Evolutionary conservation across 2,329 filamentous ascomycete species (phyloP).

Genomic region (Ophiocordyceps sinensis): DNA sequence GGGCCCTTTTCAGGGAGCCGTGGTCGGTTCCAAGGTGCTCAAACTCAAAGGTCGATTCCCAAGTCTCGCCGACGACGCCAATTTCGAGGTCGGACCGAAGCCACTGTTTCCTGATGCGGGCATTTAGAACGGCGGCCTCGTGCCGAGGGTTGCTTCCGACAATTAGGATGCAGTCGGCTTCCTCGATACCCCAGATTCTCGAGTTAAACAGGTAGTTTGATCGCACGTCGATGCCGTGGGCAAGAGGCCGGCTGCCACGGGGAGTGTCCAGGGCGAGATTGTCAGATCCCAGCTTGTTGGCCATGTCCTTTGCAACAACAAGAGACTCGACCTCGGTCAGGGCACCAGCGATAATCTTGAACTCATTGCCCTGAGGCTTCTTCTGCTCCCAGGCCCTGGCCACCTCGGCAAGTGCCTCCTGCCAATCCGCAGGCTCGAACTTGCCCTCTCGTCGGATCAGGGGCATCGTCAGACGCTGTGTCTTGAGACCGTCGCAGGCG

Average conservation of each 20-base stretch:
- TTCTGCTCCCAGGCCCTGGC: slow-evolving; percentile 65
- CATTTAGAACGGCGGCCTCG: slow-evolving; percentile 89
- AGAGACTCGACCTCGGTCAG: slow-evolving; percentile 85
- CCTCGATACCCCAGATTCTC: slow-evolving; percentile 82
- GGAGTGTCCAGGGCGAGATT: slow-evolving; percentile 90
- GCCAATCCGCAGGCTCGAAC: slow-evolving; percentile 88
- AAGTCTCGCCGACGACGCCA: slow-evolving; percentile 78
- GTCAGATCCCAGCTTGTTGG: slow-evolving; percentile 91
- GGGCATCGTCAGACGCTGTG: slow-evolving; percentile 86
- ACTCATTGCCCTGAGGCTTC: slow-evolving; percentile 78
- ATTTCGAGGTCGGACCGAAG: slow-evolving; percentile 88
- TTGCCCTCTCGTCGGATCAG: slow-evolving; percentile 78
- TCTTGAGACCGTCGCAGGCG: slow-evolving; percentile 91
- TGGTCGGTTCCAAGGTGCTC: slow-evolving; percentile 75
- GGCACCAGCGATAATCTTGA: slow-evolving; percentile 88
- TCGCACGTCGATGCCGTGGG: slow-evolving; percentile 85
- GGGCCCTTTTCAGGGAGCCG: slow-evolving; percentile 67
- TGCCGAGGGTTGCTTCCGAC: slow-evolving; percentile 91
- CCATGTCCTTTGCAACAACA: slow-evolving; percentile 92
- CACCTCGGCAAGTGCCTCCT: slow-evolving; percentile 85
- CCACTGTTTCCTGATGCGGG: slow-evolving; percentile 96
- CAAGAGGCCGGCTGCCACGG: slow-evolving; percentile 65
- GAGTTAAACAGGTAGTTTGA: slow-evolving; percentile 97
- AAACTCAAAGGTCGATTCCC: slow-evolving; percentile 90
- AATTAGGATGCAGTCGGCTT: slow-evolving; percentile 82